Evolutionary conservation across 108 stramenopile genomes (phyloP).

Genomic region (Conticribra weissflogii): DNA sequence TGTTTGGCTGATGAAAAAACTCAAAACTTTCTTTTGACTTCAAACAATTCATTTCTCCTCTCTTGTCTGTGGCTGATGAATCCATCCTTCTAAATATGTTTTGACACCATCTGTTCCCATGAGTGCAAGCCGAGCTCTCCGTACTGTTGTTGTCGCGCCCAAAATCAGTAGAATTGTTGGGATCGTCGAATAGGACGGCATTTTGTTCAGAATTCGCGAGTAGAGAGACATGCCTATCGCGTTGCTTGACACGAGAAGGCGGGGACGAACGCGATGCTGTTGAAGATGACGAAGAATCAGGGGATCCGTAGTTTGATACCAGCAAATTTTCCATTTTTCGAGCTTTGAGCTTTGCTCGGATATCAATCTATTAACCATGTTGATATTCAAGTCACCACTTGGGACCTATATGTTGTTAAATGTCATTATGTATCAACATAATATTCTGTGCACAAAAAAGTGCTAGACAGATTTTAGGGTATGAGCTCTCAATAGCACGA

Average conservation of each 20-base stretch:
- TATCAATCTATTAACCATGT: too few species aligned
- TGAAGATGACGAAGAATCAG: slow-evolving; percentile 15
- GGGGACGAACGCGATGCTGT: not conserved
- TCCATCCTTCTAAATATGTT: not conserved
- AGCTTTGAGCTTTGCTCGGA: too few species aligned
- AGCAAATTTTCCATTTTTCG: too few species aligned
- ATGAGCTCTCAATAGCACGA: too few species aligned
- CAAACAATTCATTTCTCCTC: too few species aligned
- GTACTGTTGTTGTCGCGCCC: slow-evolving; percentile 20
- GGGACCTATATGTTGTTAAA: too few species aligned
- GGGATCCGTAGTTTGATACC: too few species aligned
- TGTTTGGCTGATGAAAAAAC: not conserved
- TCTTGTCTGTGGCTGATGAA: too few species aligned
- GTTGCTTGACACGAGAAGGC: not conserved
- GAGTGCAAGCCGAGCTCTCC: slow-evolving; percentile 21
- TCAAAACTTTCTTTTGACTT: not conserved
- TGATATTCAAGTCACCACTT: too few species aligned
- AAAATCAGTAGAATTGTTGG: slow-evolving; percentile 17
- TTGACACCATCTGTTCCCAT: slow-evolving; percentile 14
- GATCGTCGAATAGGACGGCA: slow-evolving; percentile 18
- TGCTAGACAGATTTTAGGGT: too few species aligned
- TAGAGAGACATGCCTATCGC: slow-evolving; percentile 1
- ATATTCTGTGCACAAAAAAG: too few species aligned
- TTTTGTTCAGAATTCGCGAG: slow-evolving; percentile 9
- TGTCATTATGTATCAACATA: too few species aligned